Percentiles rank a stretch among this genome's conserved stretches.
phyloP scores from a whole-genome alignment of 2,329 filamentous ascomycete genomes.

The Aspergillus phoenicis region DNA sequence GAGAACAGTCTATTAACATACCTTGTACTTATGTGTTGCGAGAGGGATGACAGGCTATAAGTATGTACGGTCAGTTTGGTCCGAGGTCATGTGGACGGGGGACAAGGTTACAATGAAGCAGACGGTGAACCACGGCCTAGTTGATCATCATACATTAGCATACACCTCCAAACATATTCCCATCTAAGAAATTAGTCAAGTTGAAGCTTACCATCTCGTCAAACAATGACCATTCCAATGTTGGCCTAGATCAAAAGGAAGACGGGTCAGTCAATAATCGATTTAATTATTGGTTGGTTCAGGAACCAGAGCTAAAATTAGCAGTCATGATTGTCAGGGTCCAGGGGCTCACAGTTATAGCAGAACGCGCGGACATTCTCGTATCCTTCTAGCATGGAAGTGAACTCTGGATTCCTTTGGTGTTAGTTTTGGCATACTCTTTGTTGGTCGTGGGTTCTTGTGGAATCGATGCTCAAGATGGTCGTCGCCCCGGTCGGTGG shows the following conservation, averaged over 20 bases:
- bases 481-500: background rate
- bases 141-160: background rate
- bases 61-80: constrained; percentile 12
- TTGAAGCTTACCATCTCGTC: constrained; percentile 43
- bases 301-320: constrained; percentile 10
- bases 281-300: background rate
- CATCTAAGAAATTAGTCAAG: background rate
- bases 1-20: constrained; percentile 12
- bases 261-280: too few relatives aligned
- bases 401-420: constrained; percentile 40
- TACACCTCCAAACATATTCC: background rate
- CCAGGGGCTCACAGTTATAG: constrained; percentile 44
- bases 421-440: constrained; percentile 1
- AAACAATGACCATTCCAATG: constrained; percentile 50
- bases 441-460: background rate
- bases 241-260: constrained; percentile 30
- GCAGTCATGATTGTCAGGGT: background rate
- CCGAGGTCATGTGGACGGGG: background rate
- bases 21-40: constrained; percentile 43
- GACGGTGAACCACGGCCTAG: constrained; percentile 49
- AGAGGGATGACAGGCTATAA: constrained; percentile 43
- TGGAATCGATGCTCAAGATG: background rate
- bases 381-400: constrained; percentile 48
- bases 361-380: constrained; percentile 50
- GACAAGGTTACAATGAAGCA: constrained; percentile 44